Evolutionary conservation across 345 rosid species (phyloP), one percentile per base, ranked within the genome.

Genomic region (Excoecaria cochinchinensis): DNA sequence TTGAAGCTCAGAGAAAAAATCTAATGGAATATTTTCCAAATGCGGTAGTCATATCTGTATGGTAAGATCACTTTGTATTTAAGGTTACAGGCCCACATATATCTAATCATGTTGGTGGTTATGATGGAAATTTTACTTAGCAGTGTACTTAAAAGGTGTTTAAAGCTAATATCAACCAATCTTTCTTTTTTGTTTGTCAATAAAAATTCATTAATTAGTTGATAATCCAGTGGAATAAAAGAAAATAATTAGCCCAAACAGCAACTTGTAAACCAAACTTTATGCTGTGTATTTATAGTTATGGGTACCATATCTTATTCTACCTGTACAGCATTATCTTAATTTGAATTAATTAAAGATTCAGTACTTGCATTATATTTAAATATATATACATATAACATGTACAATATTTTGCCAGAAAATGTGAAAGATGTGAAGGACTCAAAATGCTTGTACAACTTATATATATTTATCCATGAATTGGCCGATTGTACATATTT

Each of bases 51-150:
- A 75, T 76, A 76, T 86, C 85, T 69, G 72, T 73, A 70, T 76
- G 84, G 82, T 76, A 76, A 77, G 72, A 77, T 75, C 72, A 82
- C 80, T 84, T 79, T 70, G 77, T 66, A 70, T 79, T 80, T 82
- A 79, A 75, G 75, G 63, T 68, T 36, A 75, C 9, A 75, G 90
- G 86, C 87, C 92, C 89, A 90, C 74, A 81, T 83, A 81, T 83
- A 78, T 87, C 89, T 84, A 83, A 87, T 88, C 94, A 76, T 86
- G 92, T 80, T 83, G 83, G 85, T 84, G 61, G 89, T 84, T 81
- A 79, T 77, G 80, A 76, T 80, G 71, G 82, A 81, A 82, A 73
- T 52, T 69, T 78, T 55, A 74, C 80, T 84, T 78, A 78, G 82
- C 70, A 67, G 63, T 76, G 82, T 68, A 81, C 85, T 84, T 79